Evolutionary conservation across 768 basidiomycete genomes (phyloP), one percentile per base, ranked within the genome.

Genomic region (Myochromella boudieri): DNA sequence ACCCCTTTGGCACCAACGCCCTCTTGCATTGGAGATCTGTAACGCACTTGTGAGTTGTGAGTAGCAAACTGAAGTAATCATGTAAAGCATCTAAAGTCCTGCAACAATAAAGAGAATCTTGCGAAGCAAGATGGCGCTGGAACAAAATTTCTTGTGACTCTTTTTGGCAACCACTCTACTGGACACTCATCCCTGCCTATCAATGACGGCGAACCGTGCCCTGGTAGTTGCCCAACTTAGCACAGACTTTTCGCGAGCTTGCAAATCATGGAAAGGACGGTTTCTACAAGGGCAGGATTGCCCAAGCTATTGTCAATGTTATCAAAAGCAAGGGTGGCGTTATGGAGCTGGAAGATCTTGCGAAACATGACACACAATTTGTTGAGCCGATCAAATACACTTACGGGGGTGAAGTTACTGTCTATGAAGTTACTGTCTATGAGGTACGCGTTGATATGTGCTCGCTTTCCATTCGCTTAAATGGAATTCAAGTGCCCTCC

Each of bases 301-400:
- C 97, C 0, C 74, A 95, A 62, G 91, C 89, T 3, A 89, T 97
- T 45, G 87, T 95, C 6, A 83, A 93, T 40, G 74, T 97, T 22
- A 79, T 97, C 40, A 71, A 91, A 65, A 84, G 81, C 64, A 78
- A 86, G 56, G 95, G 95, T 14, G 97, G 97, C n/a, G 78, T 94
- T 6, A 95, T 99, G 94, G 87, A 86, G 39, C 76, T 97, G 10
- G 83, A 87, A n/a, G 97, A 99, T 64, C 80, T 99, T 32, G 88
- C 87, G n/a, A 74, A 76, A 36, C 94, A 97, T 60, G 67, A 77
- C 41, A 84, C 89, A 0, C 72, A 82, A 3, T 80, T 91, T 31
- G 90, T 97, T 12, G 81, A 93, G 51, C 95, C 97, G 1, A 94
- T 97, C 69, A 84, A 81, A 47, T 95, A 95, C 62, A 92, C 87